Conservation (phyloP, 2,329 filamentous ascomycete species). For the Ophiocordyceps camponoti-saundersi region DNA sequence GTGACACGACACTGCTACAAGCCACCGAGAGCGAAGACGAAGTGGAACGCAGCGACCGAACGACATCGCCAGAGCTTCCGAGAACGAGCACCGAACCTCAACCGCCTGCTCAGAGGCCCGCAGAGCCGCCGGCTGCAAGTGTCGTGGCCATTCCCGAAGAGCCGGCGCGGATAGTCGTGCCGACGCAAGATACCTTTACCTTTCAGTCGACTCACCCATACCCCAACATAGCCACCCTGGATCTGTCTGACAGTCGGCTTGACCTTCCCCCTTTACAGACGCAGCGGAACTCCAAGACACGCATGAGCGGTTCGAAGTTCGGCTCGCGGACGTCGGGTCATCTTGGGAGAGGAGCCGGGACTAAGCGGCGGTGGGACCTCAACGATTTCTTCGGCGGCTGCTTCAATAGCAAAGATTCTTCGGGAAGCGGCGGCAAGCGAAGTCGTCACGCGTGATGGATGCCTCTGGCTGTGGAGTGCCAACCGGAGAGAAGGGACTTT, state of each 20-base stretch:
- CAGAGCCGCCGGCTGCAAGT: conserved; percentile 11
- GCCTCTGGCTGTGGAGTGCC: background rate
- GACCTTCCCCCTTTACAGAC: conserved; percentile 14
- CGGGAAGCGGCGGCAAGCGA: conserved; percentile 31
- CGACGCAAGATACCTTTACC: conserved; percentile 45
- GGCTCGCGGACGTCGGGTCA: conserved; percentile 16
- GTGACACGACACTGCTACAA: conserved; percentile 29
- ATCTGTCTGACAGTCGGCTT: conserved; percentile 35
- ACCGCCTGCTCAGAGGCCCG: conserved; percentile 7
- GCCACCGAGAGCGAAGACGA: conserved; percentile 55
- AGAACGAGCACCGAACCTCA: conserved; percentile 27
- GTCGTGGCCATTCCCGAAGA: conserved; percentile 10
- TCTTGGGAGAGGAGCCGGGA: conserved; percentile 47
- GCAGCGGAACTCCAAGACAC: conserved; percentile 11
- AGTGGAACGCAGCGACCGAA: conserved; percentile 41
- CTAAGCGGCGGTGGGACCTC: conserved; percentile 57
- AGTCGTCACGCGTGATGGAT: conserved; percentile 24
- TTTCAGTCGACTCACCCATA: conserved; percentile 50
- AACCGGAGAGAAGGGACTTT: too few species aligned
- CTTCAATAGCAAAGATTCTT: conserved; percentile 44
- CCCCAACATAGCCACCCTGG: conserved; percentile 42
- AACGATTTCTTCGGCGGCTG: conserved; percentile 61
- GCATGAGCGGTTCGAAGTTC: conserved; percentile 10
- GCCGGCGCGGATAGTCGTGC: conserved; percentile 26
- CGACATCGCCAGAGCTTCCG: conserved; percentile 40